These are phyloP conservation scores for Lasiosphaeriaceae sp. DNA, from an alignment of 495 filamentous ascomycete species.

Conservation along the genomic window DNA sequence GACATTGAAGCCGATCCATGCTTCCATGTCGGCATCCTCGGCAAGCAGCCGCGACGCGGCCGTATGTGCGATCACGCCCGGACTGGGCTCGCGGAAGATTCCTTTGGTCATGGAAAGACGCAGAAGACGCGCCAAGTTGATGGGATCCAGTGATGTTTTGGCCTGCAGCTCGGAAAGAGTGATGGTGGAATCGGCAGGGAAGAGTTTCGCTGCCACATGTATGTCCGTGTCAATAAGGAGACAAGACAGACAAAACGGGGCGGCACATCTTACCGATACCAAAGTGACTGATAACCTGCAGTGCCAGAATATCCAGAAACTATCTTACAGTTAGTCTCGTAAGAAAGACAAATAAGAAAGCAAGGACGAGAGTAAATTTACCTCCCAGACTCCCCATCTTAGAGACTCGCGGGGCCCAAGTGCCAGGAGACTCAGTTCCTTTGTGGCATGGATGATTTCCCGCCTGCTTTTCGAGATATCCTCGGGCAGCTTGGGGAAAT, in stretches of 20 bases:
- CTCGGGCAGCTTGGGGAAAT: constrained; percentile 38
- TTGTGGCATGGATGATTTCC: constrained; percentile 36
- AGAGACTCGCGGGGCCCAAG: constrained; percentile 39
- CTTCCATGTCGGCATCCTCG: constrained; percentile 37
- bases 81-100: constrained; percentile 52
- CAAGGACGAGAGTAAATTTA: constrained; percentile 9
- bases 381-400: constrained; percentile 41
- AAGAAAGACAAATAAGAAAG: background rate
- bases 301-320: constrained; percentile 37
- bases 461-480: constrained; percentile 32
- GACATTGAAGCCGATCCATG: constrained; percentile 49
- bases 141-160: constrained; percentile 36
- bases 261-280: constrained; percentile 27
- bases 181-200: constrained; percentile 36
- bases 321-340: constrained; percentile 7
- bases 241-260: background rate
- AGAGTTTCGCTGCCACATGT: constrained; percentile 30
- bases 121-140: constrained; percentile 49
- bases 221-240: constrained; percentile 2
- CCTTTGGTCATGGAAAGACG: constrained; percentile 53
- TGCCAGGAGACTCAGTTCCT: constrained; percentile 37
- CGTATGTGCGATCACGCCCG: constrained; percentile 51
- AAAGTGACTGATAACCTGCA: constrained; percentile 38
- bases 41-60: constrained; percentile 43
- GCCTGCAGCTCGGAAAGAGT: constrained; percentile 41